Base-by-base conservation (phyloP, 75 land plant species). In the Chamaecyparis obtusa region DNA sequence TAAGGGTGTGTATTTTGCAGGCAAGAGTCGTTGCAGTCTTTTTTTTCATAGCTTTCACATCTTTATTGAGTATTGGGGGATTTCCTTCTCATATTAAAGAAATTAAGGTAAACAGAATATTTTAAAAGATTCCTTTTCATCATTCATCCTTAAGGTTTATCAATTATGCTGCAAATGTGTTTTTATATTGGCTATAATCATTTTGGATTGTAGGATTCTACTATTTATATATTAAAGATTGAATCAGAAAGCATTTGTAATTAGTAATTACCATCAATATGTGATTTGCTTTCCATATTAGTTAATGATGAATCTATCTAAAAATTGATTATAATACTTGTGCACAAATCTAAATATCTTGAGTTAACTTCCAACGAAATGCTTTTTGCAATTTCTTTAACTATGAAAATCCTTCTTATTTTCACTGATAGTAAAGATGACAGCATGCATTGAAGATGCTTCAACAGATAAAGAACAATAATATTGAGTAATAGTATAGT, bases 11-110 rank as follows among this genome's bases (percentile, higher is more conserved):
- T 79, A 49, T 49, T 57, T 81, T 93, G 88, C 95, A 96, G 97
- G 91, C 88, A 16, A 90, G 96, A 91, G 96, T 92, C 84, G 92
- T 94, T 46, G 98, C 98, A 76, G 60, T 95, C 4, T 96, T 95
- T 86, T 88, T 86, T 43, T 94, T 95, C 85, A 88, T 96, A 33
- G 93, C 96, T 74, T 96, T 94, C 85, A 80, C 92, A 41, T 92
- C 91, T 85, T 85, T 96, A 72, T 85, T 95, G 64, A 91, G 95
- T 71, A 90, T 95, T 88, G 89, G 92, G 87, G 96, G 94, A 48
- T 86, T 95, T 33, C 98, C 98, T 89, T 92, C 95, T 36, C 93
- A 94, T 32, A 87, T 91, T 74, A 92, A 92, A 55, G 96, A 96
- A 90, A 88, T 96, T 75, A 95, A 95, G 96, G 95, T 96, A 91